A percentile compares a stretch with the other conserved stretches of the same genome.
Evolutionary conservation across 2,329 filamentous ascomycete genomes (phyloP).

Genomic region (Salinomyces thailandicus): DNA sequence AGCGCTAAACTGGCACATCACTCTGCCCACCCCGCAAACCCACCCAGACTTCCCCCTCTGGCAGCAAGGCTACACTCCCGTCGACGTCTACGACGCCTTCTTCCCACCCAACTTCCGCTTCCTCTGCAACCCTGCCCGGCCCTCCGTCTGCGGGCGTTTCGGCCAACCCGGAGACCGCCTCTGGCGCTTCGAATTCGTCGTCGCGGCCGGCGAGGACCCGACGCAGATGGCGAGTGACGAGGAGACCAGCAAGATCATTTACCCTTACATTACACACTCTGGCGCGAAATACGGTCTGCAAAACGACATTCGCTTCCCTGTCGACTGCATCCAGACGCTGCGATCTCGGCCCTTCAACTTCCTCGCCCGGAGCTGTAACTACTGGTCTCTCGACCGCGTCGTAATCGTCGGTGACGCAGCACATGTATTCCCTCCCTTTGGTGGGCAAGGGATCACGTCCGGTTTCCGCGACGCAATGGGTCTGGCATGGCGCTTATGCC

Average conservation of each 20-base stretch:
- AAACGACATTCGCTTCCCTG: constrained; percentile 4
- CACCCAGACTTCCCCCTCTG: constrained; percentile 42
- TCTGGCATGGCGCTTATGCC: constrained; percentile 29
- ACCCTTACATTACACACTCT: constrained; percentile 5
- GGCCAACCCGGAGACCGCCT: constrained; percentile 32
- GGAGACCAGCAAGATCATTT: constrained; percentile 3
- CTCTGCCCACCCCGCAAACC: constrained; percentile 33
- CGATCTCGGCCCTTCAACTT: constrained; percentile 40
- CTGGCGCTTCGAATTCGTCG: constrained; percentile 17
- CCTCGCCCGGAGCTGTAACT: constrained; percentile 35
- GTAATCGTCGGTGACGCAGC: constrained; percentile 42
- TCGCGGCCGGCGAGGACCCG: constrained; percentile 2
- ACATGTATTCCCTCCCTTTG: constrained; percentile 44
- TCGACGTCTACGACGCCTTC: constrained; percentile 40
- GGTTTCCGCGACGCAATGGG: constrained; percentile 31
- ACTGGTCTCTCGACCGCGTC: constrained; percentile 34
- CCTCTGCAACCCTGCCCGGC: constrained; percentile 30
- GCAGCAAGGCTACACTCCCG: constrained; percentile 36
- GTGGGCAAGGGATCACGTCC: constrained; percentile 33
- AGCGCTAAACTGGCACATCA: constrained; percentile 37
- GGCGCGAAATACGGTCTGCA: constrained; percentile 3
- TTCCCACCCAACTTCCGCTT: constrained; percentile 39
- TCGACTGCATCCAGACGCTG: constrained; percentile 38
- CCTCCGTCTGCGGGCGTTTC: constrained; percentile 37
- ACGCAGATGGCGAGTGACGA: constrained; percentile 2